Evolutionary conservation across 106 monocot species (phyloP), one percentile per base, ranked within the genome.

Genomic region (Hemerocallis citrina): DNA sequence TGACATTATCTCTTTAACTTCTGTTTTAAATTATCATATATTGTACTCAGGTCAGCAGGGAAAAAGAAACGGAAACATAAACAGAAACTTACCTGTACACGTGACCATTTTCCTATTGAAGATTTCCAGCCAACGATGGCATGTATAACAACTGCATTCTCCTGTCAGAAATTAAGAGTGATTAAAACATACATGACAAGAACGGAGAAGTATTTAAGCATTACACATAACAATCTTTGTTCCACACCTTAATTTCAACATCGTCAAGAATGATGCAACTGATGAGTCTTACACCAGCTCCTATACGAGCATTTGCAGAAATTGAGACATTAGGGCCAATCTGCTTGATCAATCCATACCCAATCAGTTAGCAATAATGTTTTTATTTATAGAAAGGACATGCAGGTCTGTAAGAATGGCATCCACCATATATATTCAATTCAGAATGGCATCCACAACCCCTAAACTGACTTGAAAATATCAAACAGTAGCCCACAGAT

Each of bases 261-360:
- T 92, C 87, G 66, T 98, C 96, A 52, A 98, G 60, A 72, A 98
- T 84, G 25, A 92, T 91, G 72, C 96, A 98, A 67, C 77, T 88
- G 60, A 85, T 84, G 33, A 91, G 91, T 62, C 96, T 88, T 17
- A 41, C 96, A 64, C 96, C 96, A 71, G 96, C 81, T 43, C 82
- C 96, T 62, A 98, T 73, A 22, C 91, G 79, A 56, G 96, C 96
- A 85, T 98, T 98, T 65, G 96, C 96, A 65, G 96, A 98, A 57
- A 98, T 85, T 28, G 96, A 98, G 40, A 98, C 91, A 82, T 90
- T 91, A 14, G 87, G 91, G 19, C 96, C 96, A 70, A 98, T 88
- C 96, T 98, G 87, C 62, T 55, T 22, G 63, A 75, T 55, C 33
- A 61, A 30, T 25, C 45, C 31, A 51, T 14, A 22, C 35, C 22